These are phyloP conservation scores for Punica granatum DNA, from an alignment of 345 rosid species.

Conservation along the genomic window DNA sequence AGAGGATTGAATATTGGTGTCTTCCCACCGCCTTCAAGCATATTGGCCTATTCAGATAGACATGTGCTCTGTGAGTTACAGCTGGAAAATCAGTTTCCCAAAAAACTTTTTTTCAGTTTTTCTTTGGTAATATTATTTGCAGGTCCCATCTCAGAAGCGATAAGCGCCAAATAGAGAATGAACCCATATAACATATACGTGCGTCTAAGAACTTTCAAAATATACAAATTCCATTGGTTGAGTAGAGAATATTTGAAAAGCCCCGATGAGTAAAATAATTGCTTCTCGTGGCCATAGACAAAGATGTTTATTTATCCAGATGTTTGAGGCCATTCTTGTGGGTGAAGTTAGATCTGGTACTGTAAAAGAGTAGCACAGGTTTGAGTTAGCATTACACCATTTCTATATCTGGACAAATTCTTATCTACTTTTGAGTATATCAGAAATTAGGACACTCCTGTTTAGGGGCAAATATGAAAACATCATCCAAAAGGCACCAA, in stretches of 20 bases:
- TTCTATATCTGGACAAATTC: not conserved
- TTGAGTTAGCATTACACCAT: not conserved
- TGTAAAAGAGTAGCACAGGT: not conserved
- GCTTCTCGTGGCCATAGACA: not conserved
- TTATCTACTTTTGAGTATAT: not conserved
- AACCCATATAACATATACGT: not conserved
- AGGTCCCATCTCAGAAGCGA: not conserved
- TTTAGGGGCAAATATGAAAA: too few relatives aligned
- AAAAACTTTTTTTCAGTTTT: not conserved
- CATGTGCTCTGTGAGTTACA: conserved; percentile 14
- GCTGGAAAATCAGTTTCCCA: not conserved
- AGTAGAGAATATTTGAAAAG: not conserved
- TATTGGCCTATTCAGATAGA: conserved; percentile 45
- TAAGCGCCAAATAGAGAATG: not conserved
- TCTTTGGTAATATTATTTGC: not conserved
- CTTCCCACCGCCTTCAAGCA: conserved; percentile 95
- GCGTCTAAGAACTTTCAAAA: not conserved
- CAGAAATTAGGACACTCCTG: too few relatives aligned
- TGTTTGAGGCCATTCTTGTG: not conserved
- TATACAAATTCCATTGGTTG: not conserved
- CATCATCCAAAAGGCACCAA: not conserved
- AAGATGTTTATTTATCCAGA: not conserved
- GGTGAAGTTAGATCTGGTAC: not conserved
- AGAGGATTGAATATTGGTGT: conserved; percentile 59
- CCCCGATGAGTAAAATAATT: not conserved